Evolutionary conservation across 1,284 basidiomycete species (phyloP).

Genomic region (Mycena citricolor): DNA sequence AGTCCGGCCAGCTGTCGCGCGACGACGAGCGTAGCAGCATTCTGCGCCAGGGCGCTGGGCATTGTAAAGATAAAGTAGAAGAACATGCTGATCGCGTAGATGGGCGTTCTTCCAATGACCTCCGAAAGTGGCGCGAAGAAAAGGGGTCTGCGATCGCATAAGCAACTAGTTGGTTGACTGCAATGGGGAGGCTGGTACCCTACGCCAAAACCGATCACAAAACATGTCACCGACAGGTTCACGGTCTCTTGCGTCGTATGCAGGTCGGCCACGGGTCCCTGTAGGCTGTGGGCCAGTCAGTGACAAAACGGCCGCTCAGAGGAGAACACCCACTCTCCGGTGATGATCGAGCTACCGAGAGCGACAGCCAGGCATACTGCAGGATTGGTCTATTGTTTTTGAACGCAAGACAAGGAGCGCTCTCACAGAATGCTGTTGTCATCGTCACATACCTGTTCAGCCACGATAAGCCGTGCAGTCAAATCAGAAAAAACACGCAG

Average conservation of each 20-base stretch:
- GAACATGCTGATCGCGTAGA: slow-evolving; percentile 57
- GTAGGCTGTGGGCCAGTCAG: slow-evolving; percentile 29
- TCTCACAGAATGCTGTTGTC: slow-evolving; percentile 29
- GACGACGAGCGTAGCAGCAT: slow-evolving; percentile 58
- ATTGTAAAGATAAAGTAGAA: slow-evolving; percentile 62
- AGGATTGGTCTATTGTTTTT: neutral
- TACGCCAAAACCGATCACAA: slow-evolving; percentile 41
- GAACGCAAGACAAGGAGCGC: neutral
- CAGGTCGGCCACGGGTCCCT: slow-evolving; percentile 32
- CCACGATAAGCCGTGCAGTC: neutral
- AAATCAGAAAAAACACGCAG: neutral
- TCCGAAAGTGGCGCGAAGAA: slow-evolving; percentile 46
- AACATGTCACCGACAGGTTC: slow-evolving; percentile 39
- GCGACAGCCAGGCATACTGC: slow-evolving; percentile 36
- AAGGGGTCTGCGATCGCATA: slow-evolving; percentile 28
- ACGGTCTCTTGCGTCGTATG: slow-evolving; percentile 34
- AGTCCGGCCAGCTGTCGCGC: slow-evolving; percentile 63
- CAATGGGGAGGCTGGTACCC: slow-evolving; percentile 26
- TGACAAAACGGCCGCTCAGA: neutral
- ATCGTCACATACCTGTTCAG: slow-evolving; percentile 35
- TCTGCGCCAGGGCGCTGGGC: slow-evolving; percentile 59
- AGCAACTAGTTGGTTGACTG: neutral
- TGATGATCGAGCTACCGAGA: slow-evolving; percentile 40
- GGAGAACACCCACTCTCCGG: slow-evolving; percentile 34
- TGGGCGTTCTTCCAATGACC: slow-evolving; percentile 42